These are phyloP conservation scores for Streptanthus diversifolius DNA, from an alignment of 345 rosid species.

Conservation along the genomic window DNA sequence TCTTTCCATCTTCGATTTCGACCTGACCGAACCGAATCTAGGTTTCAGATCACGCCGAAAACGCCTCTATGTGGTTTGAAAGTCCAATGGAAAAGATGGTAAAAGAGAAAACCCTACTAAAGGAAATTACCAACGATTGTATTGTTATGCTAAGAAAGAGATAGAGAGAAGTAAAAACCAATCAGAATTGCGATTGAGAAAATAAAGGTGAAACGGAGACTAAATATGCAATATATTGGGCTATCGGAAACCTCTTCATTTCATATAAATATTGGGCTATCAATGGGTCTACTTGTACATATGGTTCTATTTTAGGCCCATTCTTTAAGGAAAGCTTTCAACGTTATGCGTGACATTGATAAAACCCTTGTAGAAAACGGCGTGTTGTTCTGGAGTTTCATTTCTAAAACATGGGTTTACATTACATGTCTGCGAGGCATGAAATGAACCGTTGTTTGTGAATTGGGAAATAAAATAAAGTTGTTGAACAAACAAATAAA, in stretches of 20 bases:
- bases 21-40: neutral
- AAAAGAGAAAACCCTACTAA: neutral
- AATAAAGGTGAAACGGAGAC: neutral
- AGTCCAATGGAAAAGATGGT: neutral
- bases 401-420: neutral
- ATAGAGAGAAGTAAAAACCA: neutral
- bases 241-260: neutral
- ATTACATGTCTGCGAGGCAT: neutral
- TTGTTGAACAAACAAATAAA: neutral
- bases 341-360: neutral
- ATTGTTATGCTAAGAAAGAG: neutral
- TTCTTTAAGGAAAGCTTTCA: neutral
- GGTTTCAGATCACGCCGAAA: neutral
- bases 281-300: neutral
- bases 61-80: neutral
- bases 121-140: neutral
- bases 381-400: neutral
- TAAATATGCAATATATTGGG: neutral
- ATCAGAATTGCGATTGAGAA: no score
- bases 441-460: neutral
- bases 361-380: neutral
- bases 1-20: constrained; percentile 14
- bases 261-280: neutral
- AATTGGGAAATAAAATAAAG: neutral
- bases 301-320: neutral